Base-by-base conservation (phyloP, 2,329 filamentous ascomycete genomes). In the Tothia fuscella region DNA sequence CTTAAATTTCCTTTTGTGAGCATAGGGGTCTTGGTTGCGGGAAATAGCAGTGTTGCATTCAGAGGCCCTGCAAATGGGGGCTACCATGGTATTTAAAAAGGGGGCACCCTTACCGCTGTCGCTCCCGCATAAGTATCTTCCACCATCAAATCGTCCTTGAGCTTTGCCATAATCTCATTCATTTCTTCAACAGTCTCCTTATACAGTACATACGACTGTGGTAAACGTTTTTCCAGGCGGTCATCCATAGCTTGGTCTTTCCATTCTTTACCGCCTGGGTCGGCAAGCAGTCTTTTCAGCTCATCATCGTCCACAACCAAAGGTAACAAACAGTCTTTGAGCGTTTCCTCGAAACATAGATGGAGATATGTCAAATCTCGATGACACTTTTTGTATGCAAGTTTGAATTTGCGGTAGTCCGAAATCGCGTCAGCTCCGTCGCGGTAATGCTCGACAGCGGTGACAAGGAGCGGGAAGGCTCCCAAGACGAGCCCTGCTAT, bases 401-500 rank as follows among this genome's bases (percentile, higher is more conserved):
- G 36, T 22, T 50, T 44, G 22, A 57, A 54, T 17, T 45, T 44
- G 47, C 45, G 52, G 49, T 52, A 59, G 6, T 50, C 53, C 6
- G 20, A 34, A 2, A 51, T 17, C 0, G 47, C 43, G 31, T 54
- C 50, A 42, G 47, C 47, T 38, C 48, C 46, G 24, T 52, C 42
- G 5, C 48, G 46, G 43, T 56, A 56, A 31, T 51, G 48, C 35
- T 57, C 54, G 24, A 57, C 44, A 5, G 49, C 50, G 5, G 46
- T 43, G 4, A 58, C 49, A 14, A 55, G 29, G 20, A 59, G 28
- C 4, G 56, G 56, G 37, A 58, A 53, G 1, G 50, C 54, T 2
- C 51, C 57, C 1, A 60, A 44, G 1, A 56, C 49, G 4, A 60
- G 41, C 2, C 57, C 57, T 5, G 51, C 53, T 3, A 53, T 43